These are phyloP conservation scores for Phaffia rhodozyma DNA, from an alignment of 1,284 basidiomycete species.

Conservation along the genomic window DNA sequence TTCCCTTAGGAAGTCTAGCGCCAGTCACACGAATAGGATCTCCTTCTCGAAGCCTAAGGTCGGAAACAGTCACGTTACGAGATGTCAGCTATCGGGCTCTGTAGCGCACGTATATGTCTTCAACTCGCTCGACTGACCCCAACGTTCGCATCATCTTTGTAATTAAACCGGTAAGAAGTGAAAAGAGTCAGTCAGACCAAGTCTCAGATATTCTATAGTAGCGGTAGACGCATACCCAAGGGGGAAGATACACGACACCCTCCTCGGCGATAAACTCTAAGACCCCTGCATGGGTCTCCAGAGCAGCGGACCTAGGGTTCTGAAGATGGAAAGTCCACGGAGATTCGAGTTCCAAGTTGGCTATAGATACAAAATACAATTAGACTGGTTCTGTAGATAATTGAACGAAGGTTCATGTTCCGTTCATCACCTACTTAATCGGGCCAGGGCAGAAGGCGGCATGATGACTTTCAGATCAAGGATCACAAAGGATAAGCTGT, in stretches of 20 bases:
- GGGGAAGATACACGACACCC: constrained; percentile 86
- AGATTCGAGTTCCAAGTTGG: constrained; percentile 74
- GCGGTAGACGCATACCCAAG: constrained; percentile 50
- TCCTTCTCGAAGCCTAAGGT: constrained; percentile 66
- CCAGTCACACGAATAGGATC: constrained; percentile 90
- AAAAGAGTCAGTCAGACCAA: not conserved
- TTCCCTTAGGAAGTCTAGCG: constrained; percentile 77
- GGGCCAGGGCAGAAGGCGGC: constrained; percentile 87
- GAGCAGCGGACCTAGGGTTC: constrained; percentile 75
- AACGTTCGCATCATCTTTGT: constrained; percentile 88
- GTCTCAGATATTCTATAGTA: not conserved
- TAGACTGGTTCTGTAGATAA: not conserved
- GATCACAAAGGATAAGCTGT: constrained; percentile 4
- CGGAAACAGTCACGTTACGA: too few species aligned
- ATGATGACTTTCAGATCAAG: constrained; percentile 61
- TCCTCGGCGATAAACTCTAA: constrained; percentile 98
- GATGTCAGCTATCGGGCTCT: too few species aligned
- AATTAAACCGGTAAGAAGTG: too few species aligned
- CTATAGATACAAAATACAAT: constrained; percentile 25
- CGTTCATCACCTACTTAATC: constrained; percentile 46
- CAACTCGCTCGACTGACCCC: constrained; percentile 13
- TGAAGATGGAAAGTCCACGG: constrained; percentile 96
- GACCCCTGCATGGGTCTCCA: constrained; percentile 84
- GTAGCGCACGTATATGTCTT: too few species aligned
- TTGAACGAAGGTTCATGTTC: not conserved